Base-by-base conservation (phyloP, 2,329 filamentous ascomycete species). In the Onygenales sp. region DNA sequence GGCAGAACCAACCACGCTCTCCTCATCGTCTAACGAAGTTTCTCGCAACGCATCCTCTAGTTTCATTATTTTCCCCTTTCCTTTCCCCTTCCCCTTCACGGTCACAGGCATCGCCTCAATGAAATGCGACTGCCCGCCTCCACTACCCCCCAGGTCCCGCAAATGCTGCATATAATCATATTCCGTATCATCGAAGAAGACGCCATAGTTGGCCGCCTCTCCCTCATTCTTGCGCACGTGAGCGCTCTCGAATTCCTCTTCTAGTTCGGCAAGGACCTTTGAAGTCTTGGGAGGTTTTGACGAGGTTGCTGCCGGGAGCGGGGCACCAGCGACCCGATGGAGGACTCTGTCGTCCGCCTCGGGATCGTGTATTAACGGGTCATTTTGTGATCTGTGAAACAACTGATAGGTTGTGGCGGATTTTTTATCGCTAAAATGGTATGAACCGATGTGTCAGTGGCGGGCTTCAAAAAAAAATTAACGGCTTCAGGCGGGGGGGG, bases 161-260 rank as follows among this genome's bases (percentile, higher is more conserved):
- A 98, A 76, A 71, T 98, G 93, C 71, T 98, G 93, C 93, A 98
- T 98, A 74, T 98, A 98, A 71, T 98, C 93, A 72, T 98, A 98
- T 65, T 88, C 82, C 59, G 88, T 86, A 72, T 98, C 93, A 71
- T 98, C 94, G 70, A 80, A 98, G 77, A 87, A 98, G 59, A 98
- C 82, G 58, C 93, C 93, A 71, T 96, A 83, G 68, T 87, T 88
- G 60, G 94, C 93, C 7, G 94, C 93, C 73, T 98, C 91, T 62
- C 94, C 94, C 71, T 98, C 93, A 69, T 98, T 97, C 53, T 82
- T 80, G 61, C 91, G 84, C 59, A 95, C 83, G 56, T 73, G 73
- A 42, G 77, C 75, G 36, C 80, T 75, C 1, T 87, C 87, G 49
- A 96, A 84, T 66, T 85, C 81, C 48, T 74, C 68, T 57, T 94